A percentile compares a stretch with the other conserved stretches of the same genome.
phyloP scores from a whole-genome alignment of 2,329 filamentous ascomycete species.

The Ophiostoma sp. region DNA sequence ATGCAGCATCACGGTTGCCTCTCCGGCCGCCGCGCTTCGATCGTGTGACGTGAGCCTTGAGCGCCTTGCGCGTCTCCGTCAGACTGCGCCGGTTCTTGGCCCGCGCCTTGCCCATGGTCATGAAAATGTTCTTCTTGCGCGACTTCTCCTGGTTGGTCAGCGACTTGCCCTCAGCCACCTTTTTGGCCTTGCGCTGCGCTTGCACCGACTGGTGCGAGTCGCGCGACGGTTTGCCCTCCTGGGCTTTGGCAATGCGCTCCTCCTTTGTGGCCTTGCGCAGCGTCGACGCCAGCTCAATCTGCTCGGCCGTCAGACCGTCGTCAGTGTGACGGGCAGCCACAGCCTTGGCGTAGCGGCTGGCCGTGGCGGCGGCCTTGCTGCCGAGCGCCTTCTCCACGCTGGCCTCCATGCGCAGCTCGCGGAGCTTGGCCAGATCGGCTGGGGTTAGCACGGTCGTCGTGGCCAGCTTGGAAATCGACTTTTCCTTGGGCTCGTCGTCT shows the following conservation, averaged over 20 bases:
- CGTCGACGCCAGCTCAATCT: slow-evolving; percentile 83
- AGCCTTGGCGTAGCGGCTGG: slow-evolving; percentile 50
- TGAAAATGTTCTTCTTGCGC: slow-evolving; percentile 96
- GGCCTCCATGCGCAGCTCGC: slow-evolving; percentile 77
- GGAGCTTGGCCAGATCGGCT: slow-evolving; percentile 90
- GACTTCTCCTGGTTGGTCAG: slow-evolving; percentile 97
- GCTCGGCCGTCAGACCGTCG: slow-evolving; percentile 83
- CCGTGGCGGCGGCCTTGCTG: slow-evolving; percentile 31
- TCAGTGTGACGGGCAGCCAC: slow-evolving; percentile 68
- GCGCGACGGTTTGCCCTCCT: slow-evolving; percentile 75
- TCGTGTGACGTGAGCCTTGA: slow-evolving; percentile 79
- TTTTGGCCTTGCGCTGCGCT: slow-evolving; percentile 81
- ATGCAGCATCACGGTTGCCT: slow-evolving; percentile 57
- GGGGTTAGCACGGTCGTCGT: slow-evolving; percentile 93
- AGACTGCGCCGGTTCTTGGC: slow-evolving; percentile 93
- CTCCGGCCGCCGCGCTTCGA: slow-evolving; percentile 81
- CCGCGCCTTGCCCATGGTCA: slow-evolving; percentile 96
- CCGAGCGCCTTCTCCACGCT: slow-evolving; percentile 66
- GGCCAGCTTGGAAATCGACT: slow-evolving; percentile 68
- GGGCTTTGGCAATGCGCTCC: slow-evolving; percentile 80
- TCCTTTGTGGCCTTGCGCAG: slow-evolving; percentile 86
- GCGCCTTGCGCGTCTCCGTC: slow-evolving; percentile 75
- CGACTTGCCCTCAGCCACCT: slow-evolving; percentile 86
- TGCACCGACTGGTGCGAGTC: slow-evolving; percentile 83
- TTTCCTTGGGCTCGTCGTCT: slow-evolving; percentile 47